Percentiles rank a stretch among this genome's conserved stretches.
These are phyloP conservation scores for Fusarium pininemorale DNA, from an alignment of 2,329 filamentous ascomycete species.

Conservation along the genomic window DNA sequence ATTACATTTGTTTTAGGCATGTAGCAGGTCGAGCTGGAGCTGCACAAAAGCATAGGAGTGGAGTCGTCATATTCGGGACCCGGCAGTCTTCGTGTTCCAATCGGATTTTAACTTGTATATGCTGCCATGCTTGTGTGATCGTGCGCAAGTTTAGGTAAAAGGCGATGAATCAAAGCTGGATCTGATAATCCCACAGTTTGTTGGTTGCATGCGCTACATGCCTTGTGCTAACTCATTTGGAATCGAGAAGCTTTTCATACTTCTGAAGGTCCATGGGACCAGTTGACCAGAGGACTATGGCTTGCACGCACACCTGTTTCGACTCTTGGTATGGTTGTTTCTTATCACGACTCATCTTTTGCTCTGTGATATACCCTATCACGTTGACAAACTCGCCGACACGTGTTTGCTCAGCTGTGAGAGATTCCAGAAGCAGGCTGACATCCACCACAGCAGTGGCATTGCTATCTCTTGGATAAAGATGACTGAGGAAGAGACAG, in stretches of 20 bases:
- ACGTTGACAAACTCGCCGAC: slow-evolving; percentile 91
- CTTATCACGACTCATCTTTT: slow-evolving; percentile 12
- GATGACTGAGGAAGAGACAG: slow-evolving; percentile 73
- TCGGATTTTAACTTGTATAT: slow-evolving; percentile 34
- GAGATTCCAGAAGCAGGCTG: slow-evolving; percentile 71
- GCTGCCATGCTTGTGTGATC: slow-evolving; percentile 25
- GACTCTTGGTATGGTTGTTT: slow-evolving; percentile 15
- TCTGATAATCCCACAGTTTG: slow-evolving; percentile 2
- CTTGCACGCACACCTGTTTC: slow-evolving; percentile 67
- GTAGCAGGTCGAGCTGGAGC: slow-evolving; percentile 30
- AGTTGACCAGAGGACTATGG: slow-evolving; percentile 79
- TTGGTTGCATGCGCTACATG: background rate
- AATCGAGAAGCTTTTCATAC: slow-evolving; percentile 70
- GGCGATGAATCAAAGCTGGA: background rate
- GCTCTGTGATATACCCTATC: slow-evolving; percentile 76
- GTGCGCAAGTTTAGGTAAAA: background rate
- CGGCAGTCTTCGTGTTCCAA: slow-evolving; percentile 37
- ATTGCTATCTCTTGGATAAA: slow-evolving; percentile 60
- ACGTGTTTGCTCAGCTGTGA: slow-evolving; percentile 70
- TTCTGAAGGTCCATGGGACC: slow-evolving; percentile 74
- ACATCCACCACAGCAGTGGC: slow-evolving; percentile 73
- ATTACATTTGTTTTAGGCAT: slow-evolving; percentile 31
- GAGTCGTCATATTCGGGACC: slow-evolving; percentile 36
- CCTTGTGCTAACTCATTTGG: background rate
- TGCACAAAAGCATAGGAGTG: slow-evolving; percentile 35